Base-by-base conservation (phyloP, 2,329 filamentous ascomycete genomes). In the Rhinocladiella similis region DNA sequence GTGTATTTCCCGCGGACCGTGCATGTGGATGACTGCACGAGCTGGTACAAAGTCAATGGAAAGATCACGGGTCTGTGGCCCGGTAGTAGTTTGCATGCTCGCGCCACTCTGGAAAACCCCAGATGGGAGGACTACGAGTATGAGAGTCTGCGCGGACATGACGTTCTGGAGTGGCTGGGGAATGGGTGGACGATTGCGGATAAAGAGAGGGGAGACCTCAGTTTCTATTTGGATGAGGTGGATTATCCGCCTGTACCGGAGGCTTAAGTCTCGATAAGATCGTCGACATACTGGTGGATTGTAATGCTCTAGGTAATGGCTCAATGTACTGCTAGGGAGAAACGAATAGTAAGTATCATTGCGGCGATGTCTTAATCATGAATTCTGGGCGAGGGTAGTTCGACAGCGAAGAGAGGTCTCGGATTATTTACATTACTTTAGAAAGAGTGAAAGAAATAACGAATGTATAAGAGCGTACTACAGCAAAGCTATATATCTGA, bases 121-220 rank as follows among this genome's bases (percentile, higher is more conserved):
- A 66, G 70, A 4, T 74, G 71, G 71, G 72, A 73, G 46, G 70
- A 73, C 53, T 73, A 64, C 50, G 61, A 68, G 25, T 72, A 73
- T 53, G 64, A 67, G 35, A 22, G 22, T n/a, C 6, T 46, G 3
- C 19, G 7, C 9, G 43, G 43, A 14, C 72, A 73, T 54, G 53
- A 41, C 14, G 18, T 18, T 7, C 51, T 58, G 1, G 45, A 22
- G 14, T 58, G 51, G 50, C 36, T 54, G 20, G 55, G 55, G 1
- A 50, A 58, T n/a, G 55, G 54, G 13, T 57, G 50, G 50, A 54
- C 49, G 14, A 13, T 20, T 12, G 16, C 39, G 5, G 38, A 57
- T 19, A 39, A 22, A 10, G 38, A 43, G 19, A 38, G 35, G n/a
- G 54, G 54, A 6, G 54, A 57, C 35, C n/a, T 54, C 43, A 43